Evolutionary conservation across 495 filamentous ascomycete genomes (phyloP).

Genomic region (Penicillium pancosmium): DNA sequence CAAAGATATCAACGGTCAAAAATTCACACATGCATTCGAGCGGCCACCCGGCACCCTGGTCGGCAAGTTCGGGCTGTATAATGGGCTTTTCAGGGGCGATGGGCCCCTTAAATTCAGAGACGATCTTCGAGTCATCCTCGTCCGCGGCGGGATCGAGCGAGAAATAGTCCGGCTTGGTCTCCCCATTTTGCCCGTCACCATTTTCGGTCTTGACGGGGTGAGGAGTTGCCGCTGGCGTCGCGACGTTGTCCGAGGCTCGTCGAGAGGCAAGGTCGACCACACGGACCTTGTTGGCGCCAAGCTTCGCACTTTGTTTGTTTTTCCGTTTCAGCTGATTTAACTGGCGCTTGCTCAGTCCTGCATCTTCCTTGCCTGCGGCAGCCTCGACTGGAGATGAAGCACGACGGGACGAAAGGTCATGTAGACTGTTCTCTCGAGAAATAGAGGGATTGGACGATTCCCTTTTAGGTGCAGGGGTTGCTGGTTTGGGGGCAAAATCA

Average conservation of each 20-base stretch:
- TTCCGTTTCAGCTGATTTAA: constrained; percentile 93
- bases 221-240: constrained; percentile 67
- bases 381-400: constrained; percentile 55
- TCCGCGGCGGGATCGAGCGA: constrained; percentile 73
- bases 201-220: constrained; percentile 69
- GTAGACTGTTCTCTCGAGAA: constrained; percentile 50
- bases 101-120: constrained; percentile 93
- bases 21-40: constrained; percentile 93
- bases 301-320: constrained; percentile 79
- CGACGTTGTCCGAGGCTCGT: constrained; percentile 65
- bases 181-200: constrained; percentile 54
- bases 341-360: constrained; percentile 83
- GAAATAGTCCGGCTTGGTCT: constrained; percentile 73
- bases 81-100: constrained; percentile 59
- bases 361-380: constrained; percentile 58
- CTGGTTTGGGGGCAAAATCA: constrained; percentile 53
- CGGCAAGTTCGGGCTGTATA: constrained; percentile 67
- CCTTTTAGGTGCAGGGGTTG: constrained; percentile 49
- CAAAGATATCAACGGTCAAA: constrained; percentile 88
- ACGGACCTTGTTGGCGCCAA: constrained; percentile 85
- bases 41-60: constrained; percentile 80
- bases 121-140: constrained; percentile 87
- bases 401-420: constrained; percentile 40
- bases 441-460: constrained; percentile 39
- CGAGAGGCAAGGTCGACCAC: constrained; percentile 82